Evolutionary conservation across 441 rosid genomes (phyloP), one percentile per base, ranked within the genome.

Genomic region (Pelargonium exstipulatum): DNA sequence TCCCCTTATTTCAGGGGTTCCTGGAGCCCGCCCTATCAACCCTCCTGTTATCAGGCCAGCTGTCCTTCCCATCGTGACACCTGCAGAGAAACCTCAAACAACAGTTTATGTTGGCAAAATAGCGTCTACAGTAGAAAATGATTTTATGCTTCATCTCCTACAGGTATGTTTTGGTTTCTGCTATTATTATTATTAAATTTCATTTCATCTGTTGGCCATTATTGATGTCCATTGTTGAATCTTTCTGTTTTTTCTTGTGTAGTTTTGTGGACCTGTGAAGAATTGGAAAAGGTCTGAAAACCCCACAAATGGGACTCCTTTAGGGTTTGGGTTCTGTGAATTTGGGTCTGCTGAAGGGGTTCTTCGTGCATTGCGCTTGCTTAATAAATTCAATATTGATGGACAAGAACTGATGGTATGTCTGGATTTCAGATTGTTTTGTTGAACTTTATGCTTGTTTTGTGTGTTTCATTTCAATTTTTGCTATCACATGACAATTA

Each of bases 71-170:
- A 80, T 79, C 1, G 78, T 81, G 55, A 79, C 96, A 42, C 91
- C 91, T 8, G 82, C 85, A 12, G 97, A 92, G 83, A 92, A 90
- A 81, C 98, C 98, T 46, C 98, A 92, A 78, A 92, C 97, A 53
- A 92, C 96, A 17, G 91, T 95, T 75, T 95, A 92, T 83, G 84
- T 95, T 77, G 98, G 98, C 85, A 92, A 92, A 89, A 95, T 95
- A 78, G 87, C 97, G 40, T 74, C 91, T 64, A 79, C 92, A 12
- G 96, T 88, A 63, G 96, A 89, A 76, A 89, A 90, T 86, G 96
- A 92, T 66, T 90, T 89, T 75, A 90, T 95, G 88, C 86, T 87
- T 49, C 81, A 97, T 66, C 77, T 90, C 57, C 96, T 95, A 68
- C 85, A 82, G 88, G 96, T 89, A 74, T 75, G 71, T 71, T 64